Evolutionary conservation across 345 rosid species (phyloP).

Genomic region (Citrus mangshanensis): DNA sequence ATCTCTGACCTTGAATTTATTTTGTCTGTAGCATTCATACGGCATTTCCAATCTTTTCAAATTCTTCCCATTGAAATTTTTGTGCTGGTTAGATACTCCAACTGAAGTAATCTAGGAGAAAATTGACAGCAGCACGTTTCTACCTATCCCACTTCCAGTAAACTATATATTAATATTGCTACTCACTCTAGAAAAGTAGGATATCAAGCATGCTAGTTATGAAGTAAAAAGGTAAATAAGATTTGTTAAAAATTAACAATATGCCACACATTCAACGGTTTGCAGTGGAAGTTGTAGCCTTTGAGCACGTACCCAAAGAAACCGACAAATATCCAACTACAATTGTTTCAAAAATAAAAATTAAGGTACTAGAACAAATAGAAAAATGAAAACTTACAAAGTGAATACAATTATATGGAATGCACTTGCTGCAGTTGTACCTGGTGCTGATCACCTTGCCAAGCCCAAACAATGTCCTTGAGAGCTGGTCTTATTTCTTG

Average conservation of each 20-base stretch:
- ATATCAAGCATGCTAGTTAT: neutral
- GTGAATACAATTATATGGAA: neutral
- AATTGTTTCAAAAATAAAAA: neutral
- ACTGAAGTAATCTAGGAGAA: too few relatives aligned
- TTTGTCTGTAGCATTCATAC: neutral
- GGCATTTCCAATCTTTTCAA: neutral
- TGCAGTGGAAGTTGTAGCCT: neutral
- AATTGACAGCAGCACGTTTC: neutral
- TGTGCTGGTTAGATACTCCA: too few relatives aligned
- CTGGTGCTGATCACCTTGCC: slow-evolving; percentile 38
- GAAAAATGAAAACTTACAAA: neutral
- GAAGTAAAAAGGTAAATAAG: neutral
- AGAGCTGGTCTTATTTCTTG: slow-evolving; percentile 37
- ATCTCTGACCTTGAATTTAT: neutral
- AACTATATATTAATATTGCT: neutral
- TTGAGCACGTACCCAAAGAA: neutral
- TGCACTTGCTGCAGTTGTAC: neutral
- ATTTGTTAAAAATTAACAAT: neutral
- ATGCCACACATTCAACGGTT: neutral
- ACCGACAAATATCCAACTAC: neutral
- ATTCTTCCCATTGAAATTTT: neutral
- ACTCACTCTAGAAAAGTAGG: neutral
- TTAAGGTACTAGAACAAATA: neutral
- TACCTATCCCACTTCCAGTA: neutral
- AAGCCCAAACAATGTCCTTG: slow-evolving; percentile 38